Conservation (phyloP, 768 basidiomycete genomes). For the Floccularia luteovirens region DNA sequence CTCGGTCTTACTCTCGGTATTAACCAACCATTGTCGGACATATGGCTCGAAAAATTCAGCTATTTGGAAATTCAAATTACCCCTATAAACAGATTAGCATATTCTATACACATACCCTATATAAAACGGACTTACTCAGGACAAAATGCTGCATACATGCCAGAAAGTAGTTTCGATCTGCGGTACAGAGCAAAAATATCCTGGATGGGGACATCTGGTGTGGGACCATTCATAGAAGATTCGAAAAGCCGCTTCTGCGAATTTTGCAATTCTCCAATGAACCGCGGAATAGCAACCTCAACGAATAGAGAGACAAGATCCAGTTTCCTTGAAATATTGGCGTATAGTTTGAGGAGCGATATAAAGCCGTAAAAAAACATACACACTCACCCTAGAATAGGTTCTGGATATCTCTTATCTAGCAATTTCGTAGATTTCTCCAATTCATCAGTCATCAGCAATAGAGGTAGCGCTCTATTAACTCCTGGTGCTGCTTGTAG, state of each 20-base stretch:
- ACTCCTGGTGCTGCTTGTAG: slow-evolving; percentile 66
- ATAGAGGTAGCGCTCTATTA: slow-evolving; percentile 72
- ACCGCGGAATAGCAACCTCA: slow-evolving; percentile 59
- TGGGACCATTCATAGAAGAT: slow-evolving; percentile 80
- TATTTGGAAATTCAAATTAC: slow-evolving; percentile 57
- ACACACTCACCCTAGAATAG: slow-evolving; percentile 63
- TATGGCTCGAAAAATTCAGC: slow-evolving; percentile 80
- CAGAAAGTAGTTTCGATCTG: slow-evolving; percentile 62
- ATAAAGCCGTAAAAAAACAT: slow-evolving; percentile 1
- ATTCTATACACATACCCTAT: background rate
- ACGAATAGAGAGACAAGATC: slow-evolving; percentile 73
- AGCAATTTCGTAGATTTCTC: slow-evolving; percentile 80
- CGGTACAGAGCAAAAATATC: slow-evolving; percentile 87
- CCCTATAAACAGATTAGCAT: slow-evolving; percentile 24
- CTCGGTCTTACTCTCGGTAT: slow-evolving; percentile 82
- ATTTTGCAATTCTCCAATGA: slow-evolving; percentile 57
- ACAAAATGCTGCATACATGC: slow-evolving; percentile 80
- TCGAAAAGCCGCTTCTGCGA: slow-evolving; percentile 73
- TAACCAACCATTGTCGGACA: slow-evolving; percentile 82
- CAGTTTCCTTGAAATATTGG: slow-evolving; percentile 41
- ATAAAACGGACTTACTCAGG: slow-evolving; percentile 47
- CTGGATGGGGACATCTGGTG: slow-evolving; percentile 81
- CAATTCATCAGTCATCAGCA: slow-evolving; percentile 82
- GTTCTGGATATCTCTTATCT: slow-evolving; percentile 83
- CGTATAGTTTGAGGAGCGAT: slow-evolving; percentile 3